Evolutionary conservation across 805 yeast genomes (phyloP), one percentile per base, ranked within the genome.

Genomic region (Nakazawaea wyomingensis): DNA sequence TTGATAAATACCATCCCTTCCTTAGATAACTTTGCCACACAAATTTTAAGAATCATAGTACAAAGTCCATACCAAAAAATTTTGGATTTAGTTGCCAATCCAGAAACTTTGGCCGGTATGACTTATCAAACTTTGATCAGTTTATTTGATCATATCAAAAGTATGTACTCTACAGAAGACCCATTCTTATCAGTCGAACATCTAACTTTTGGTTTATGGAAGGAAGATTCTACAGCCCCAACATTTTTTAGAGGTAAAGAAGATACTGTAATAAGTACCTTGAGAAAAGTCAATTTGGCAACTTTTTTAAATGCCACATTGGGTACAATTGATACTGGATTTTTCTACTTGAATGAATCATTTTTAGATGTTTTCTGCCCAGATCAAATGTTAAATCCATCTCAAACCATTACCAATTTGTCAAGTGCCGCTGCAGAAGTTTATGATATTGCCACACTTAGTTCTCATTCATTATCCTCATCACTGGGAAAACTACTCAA

Each of bases 351-450:
- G 50, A 86, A 93, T 61, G 88, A 85, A 54, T 78, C 84, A 40
- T 91, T 93, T 52, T 64, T 91, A 44, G 90, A 84, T 47, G 85
- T 89, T 1, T 90, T 93, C 57, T 89, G 96, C 54, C 95, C 96
- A 0, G 72, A 77, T 14, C 78, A 79, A 62, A 70, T 65, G 47
- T 56, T 77, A 42, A 77, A 74, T 48, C 78, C 80, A 1, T 60
- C 66, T 4, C 54, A 54, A 26, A 59, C 68, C 10, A 47, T 64
- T 8, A 54, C 63, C 5, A 54, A 59, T 39, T 36, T 62, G 17
- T 44, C 49, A 16, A 39, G 41, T 17, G 36, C 36, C 11, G 24
- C 18, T 4, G 13, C 39, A 10, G 24, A 16, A 6, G 17, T 20
- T 17, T 34, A 14, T 18, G 43, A 37, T 20, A 20, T 30, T 19